phyloP scores from a whole-genome alignment of 371 early-diverging fungal species.

The Syncephalastrum monosporum region DNA sequence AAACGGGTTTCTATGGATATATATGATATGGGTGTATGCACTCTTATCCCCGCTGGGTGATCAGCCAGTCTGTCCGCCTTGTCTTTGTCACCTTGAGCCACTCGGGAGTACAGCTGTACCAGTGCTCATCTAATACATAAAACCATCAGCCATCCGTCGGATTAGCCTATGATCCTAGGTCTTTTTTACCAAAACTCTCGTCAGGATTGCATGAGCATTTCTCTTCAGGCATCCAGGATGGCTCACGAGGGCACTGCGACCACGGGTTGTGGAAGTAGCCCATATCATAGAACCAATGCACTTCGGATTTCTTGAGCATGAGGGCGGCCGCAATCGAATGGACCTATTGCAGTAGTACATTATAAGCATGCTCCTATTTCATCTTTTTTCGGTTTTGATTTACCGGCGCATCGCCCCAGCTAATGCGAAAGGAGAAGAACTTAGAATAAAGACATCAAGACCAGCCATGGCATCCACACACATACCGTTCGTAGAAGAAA shows the following conservation, averaged over 20 bases:
- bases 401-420: slow-evolving; percentile 96
- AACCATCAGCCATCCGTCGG: neutral
- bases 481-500: slow-evolving; percentile 87
- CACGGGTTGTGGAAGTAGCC: slow-evolving; percentile 77
- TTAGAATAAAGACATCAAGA: neutral
- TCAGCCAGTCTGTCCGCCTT: slow-evolving; percentile 10
- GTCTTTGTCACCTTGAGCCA: slow-evolving; percentile 14
- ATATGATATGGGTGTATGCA: too few relatives aligned
- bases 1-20: too few relatives aligned
- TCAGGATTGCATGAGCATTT: slow-evolving; percentile 61
- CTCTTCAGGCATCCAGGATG: slow-evolving; percentile 39
- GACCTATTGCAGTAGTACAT: slow-evolving; percentile 30
- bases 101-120: slow-evolving; percentile 19
- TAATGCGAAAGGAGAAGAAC: slow-evolving; percentile 2
- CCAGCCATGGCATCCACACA: too few relatives aligned
- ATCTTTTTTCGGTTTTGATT: slow-evolving; percentile 5
- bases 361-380: neutral
- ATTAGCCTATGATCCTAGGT: slow-evolving; percentile 2
- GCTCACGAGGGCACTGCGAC: slow-evolving; percentile 68
- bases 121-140: slow-evolving; percentile 11
- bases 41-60: slow-evolving; percentile 7
- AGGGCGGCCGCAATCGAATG: slow-evolving; percentile 83
- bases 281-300: slow-evolving; percentile 90
- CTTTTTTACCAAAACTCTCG: slow-evolving; percentile 47
- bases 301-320: slow-evolving; percentile 61